A percentile compares a stretch with the other conserved stretches of the same genome.
Evolutionary conservation across 2,329 filamentous ascomycete genomes (phyloP).

Genomic region (Parastagonospora nodorum): DNA sequence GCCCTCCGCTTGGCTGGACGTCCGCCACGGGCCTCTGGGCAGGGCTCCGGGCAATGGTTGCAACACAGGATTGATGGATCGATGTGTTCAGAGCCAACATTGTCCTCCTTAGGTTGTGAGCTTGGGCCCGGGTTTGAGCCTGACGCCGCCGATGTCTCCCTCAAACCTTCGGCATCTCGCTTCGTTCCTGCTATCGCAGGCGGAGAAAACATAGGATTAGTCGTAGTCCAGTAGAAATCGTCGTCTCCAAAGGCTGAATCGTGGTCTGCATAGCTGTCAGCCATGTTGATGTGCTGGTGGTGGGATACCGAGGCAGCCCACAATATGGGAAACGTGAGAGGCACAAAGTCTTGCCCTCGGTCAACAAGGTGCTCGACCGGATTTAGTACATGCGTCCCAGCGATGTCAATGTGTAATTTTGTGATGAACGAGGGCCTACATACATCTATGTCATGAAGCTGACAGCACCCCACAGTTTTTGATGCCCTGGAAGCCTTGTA

Average conservation of each 20-base stretch:
- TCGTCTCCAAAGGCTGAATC: conserved; percentile 41
- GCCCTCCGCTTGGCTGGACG: conserved; percentile 43
- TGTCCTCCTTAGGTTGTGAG: conserved; percentile 23
- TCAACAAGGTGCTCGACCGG: neutral
- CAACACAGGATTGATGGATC: conserved; percentile 34
- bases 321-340: neutral
- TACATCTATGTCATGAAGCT: conserved; percentile 8
- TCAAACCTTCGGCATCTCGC: conserved; percentile 33
- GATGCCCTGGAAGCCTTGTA: neutral
- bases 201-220: conserved; percentile 35
- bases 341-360: neutral
- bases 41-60: conserved; percentile 32
- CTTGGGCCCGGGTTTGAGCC: conserved; percentile 15
- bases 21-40: conserved; percentile 19
- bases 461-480: neutral
- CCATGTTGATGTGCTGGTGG: conserved; percentile 26
- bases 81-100: conserved; percentile 26
- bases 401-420: too few species aligned
- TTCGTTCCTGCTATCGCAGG: conserved; percentile 39
- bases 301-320: neutral
- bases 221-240: conserved; percentile 23
- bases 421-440: too few species aligned
- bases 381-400: too few species aligned
- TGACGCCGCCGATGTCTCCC: conserved; percentile 16
- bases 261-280: conserved; percentile 36